Base-by-base conservation (phyloP, 352 stramenopile genomes). In the Pythium pyrilobum region DNA sequence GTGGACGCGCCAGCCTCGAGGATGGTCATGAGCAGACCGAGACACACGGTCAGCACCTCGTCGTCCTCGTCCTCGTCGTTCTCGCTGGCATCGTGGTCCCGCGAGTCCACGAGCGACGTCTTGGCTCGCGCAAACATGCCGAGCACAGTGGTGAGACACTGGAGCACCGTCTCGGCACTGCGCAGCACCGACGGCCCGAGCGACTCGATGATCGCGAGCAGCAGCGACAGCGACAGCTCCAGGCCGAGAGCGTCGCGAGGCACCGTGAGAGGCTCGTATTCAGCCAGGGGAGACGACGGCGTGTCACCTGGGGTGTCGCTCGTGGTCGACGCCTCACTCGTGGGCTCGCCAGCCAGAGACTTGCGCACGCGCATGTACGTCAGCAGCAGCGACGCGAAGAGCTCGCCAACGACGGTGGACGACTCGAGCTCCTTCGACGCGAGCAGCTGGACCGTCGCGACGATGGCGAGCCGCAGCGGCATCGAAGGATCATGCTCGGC, bases 1-100 rank as follows among this genome's bases (percentile, higher is more conserved):
- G 52, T 59, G 0, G 66, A 57, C 0, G 73, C 71, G 0, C 84
- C 84, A 20, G 75, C 80, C 46, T 94, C 80, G 1, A 94, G 47
- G 33, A 94, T 92, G 9, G 84, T 94, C 57, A 83, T 76, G 2
- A 91, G 52, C 27, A 94, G 64, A 0, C 84, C 81, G 2, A 94
- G 60, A 55, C 78, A 88, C n/a, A 94, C 76, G 3, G 71, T 85
- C 44, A 94, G 41, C 7, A 94, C 83, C 36, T 92, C 84, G 20
- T 77, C 69, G 11, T 67, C 71, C 20, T 81, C 75, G 52, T 76
- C 72, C 5, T 85, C 70, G 11, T 75, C 64, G 25, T 80, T 66
- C n/a, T 64, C 28, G 11, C 12, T n/a, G 27, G 20, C 15, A 24
- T 47, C n/a, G 21, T 59, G 16, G 1, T 39, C 28, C 25, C 40